A percentile compares a stretch with the other conserved stretches of the same genome.
phyloP scores from a whole-genome alignment of 306 rosid genomes.

The Pyrus pyrifolia region DNA sequence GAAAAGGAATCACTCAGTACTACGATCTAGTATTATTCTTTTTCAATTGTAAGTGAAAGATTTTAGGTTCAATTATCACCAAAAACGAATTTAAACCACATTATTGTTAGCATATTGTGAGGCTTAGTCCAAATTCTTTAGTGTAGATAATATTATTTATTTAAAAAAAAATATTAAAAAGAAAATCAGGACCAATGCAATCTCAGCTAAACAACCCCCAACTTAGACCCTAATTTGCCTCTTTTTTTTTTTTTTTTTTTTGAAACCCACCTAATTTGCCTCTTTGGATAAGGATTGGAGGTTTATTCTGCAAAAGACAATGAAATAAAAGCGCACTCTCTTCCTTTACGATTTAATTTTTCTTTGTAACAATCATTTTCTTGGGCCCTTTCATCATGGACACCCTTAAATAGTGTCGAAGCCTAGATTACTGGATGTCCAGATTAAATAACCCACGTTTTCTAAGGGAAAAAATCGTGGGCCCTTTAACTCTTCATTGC shows the following conservation, averaged over 20 bases:
- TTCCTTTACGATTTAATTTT: not conserved
- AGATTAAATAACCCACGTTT: constrained; percentile 17
- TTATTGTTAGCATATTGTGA: too few relatives aligned
- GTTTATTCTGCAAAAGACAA: not conserved
- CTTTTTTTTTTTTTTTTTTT: too few relatives aligned
- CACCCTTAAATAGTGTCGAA: not conserved
- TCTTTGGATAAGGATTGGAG: not conserved
- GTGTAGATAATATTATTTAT: too few relatives aligned
- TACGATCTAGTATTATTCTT: too few relatives aligned
- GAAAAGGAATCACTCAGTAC: accelerated
- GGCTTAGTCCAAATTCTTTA: too few relatives aligned
- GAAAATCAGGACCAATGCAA: too few relatives aligned
- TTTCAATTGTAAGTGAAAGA: too few relatives aligned
- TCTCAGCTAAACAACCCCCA: too few relatives aligned
- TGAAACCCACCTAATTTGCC: not conserved
- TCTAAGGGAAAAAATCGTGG: not conserved
- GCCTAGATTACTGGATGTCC: not conserved
- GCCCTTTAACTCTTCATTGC: not conserved
- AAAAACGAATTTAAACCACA: too few relatives aligned
- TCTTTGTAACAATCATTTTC: not conserved
- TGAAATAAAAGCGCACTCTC: not conserved
- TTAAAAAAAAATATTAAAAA: too few relatives aligned
- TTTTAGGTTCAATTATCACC: too few relatives aligned
- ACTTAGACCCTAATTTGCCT: not conserved
- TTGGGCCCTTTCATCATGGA: not conserved